phyloP scores from a whole-genome alignment of 1,284 basidiomycete species.

The Entoloma clypeatum region DNA sequence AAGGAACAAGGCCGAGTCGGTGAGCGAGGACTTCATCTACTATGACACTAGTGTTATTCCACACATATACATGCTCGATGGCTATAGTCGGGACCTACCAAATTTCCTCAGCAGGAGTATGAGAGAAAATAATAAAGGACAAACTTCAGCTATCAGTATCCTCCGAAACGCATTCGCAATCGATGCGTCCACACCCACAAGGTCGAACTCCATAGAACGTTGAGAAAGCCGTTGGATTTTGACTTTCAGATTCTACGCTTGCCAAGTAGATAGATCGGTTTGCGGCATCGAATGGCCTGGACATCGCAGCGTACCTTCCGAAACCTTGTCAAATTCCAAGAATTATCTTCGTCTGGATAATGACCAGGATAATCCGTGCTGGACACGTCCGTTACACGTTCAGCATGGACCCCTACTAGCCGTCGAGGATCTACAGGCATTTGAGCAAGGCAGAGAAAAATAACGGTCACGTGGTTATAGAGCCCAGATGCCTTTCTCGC shows the following conservation, averaged over 20 bases:
- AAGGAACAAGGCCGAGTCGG: conserved; percentile 85
- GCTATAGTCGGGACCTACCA: conserved; percentile 90
- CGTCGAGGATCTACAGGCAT: conserved; percentile 29
- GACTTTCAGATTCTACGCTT: conserved; percentile 67
- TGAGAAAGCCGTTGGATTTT: conserved; percentile 77
- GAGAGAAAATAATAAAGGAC: conserved; percentile 3
- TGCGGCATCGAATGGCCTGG: conserved; percentile 8
- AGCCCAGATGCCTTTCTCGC: too few relatives aligned
- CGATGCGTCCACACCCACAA: conserved; percentile 93
- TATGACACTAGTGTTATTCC: conserved; percentile 94
- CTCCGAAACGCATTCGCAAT: conserved; percentile 94
- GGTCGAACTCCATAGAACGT: conserved; percentile 88
- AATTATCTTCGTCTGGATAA: conserved; percentile 78
- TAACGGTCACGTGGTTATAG: too few relatives aligned
- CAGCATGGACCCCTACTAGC: conserved; percentile 49
- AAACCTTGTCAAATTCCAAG: conserved; percentile 79
- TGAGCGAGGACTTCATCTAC: conserved; percentile 94
- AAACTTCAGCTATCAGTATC: conserved; percentile 90
- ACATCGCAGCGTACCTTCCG: conserved; percentile 53
- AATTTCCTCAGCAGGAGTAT: too few relatives aligned
- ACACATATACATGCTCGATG: conserved; percentile 93
- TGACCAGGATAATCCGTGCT: conserved; percentile 88
- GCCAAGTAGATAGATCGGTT: conserved; percentile 19
- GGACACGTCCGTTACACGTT: conserved; percentile 78
- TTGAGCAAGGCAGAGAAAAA: too few relatives aligned